Evolutionary conservation across 2,329 filamentous ascomycete genomes (phyloP), one percentile per base, ranked within the genome.

Genomic region (Fusarium sp.): DNA sequence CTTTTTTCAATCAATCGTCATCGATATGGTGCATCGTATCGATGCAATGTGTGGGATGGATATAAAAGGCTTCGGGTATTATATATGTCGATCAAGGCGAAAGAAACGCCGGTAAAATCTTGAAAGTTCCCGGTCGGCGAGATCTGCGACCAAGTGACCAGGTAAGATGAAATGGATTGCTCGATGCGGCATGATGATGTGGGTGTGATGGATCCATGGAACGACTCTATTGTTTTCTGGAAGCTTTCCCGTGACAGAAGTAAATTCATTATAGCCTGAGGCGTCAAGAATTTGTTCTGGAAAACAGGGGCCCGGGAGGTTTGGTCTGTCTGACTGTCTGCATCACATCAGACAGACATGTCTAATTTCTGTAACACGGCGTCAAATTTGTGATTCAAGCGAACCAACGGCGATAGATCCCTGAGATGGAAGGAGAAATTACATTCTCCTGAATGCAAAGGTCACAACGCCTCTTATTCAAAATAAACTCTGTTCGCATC

Each of bases 201-300:
- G 67, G 48, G 51, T 50, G 65, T 51, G 39, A 61, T 62, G 66
- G 60, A 50, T 61, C 58, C 50, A 67, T 64, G 64, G 67, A 70
- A 70, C 67, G 58, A 70, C 64, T 62, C 44, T 44, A 62, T 65
- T 54, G 42, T 43, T 71, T 71, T 71, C 69, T 71, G 51, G 69
- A 71, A 71, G 65, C 69, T 37, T 71, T 61, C 48, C 61, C n/a
- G 31, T 69, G 69, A 58, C 65, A 69, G 57, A 66, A 62, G 53
- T 41, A 69, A 67, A 58, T 44, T 50, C 26, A 11, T 4, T 1
- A 13, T 21, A 43, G 69, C 69, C 69, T 71, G 58, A 71, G 69
- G 69, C 69, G 39, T 44, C 28, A 54, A 42, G 50, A 48, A 65
- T 61, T 65, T 55, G 50, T 71, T 71, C 65, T 71, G 60, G 61